Base-by-base conservation (phyloP, 2,329 filamentous ascomycete genomes). In the Falciphora oryzae region DNA sequence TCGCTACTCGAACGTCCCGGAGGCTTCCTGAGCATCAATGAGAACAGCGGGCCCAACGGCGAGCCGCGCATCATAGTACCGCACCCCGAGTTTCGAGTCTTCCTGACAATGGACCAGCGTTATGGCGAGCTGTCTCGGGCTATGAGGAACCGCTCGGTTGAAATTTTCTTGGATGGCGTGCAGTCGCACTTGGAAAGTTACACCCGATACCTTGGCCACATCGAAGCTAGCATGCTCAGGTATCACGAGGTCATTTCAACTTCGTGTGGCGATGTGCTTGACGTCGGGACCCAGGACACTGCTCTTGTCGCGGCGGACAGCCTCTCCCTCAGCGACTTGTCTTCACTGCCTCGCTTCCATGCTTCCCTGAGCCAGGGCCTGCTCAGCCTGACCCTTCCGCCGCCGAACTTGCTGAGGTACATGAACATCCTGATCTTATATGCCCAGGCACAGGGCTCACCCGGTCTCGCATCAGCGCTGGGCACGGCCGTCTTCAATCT, bases 111-210 rank as follows among this genome's bases (percentile, higher is more conserved):
- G 80, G 94, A 99, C 74, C 89, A 95, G 59, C 87, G 89, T 62
- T 91, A 97, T 74, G 96, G 95, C 25, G 95, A 99, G 75, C 81
- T 99, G 11, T 99, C 95, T 4, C 85, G 95, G 67, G 95, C 95
- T 0, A 99, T 99, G 95, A 85, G 96, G 65, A 99, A 99, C 76
- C 87, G 95, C 74, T 93, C 93, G 61, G 84, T 97, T 31, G 96
- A 99, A 76, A 89, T 99, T 13, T 95, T 89, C 71, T 80, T 99
- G 59, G 81, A 87, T 67, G 75, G 75, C 8, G 72, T 78, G 5
- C 76, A 76, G 1, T 75, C 78, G 1, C 66, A 57, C 14, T 67
- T 69, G 1, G 72, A 74, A 2, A 63, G 69, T 3, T 77, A 75
- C 70, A 71, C 77, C n/a, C 72, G 72, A n/a, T 77, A 72, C 31